Percentiles rank a stretch among this genome's conserved stretches.
Conservation (phyloP, 805 yeast genomes). For the Phaffomyces thermotolerans region DNA sequence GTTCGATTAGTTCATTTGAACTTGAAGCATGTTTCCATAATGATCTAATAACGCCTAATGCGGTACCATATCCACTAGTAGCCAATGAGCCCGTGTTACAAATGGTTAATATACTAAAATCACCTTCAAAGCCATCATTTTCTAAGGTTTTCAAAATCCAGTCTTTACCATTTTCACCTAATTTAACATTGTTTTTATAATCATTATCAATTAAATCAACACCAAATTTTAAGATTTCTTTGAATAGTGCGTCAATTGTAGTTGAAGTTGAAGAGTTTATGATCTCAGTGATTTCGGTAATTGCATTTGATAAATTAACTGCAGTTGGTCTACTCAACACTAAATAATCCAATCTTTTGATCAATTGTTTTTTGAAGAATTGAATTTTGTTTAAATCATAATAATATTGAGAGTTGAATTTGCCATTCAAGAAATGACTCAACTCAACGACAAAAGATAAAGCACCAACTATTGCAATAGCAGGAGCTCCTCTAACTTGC, state of each 20-base stretch:
- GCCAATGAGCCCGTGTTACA: slow-evolving; percentile 97
- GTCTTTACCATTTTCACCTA: slow-evolving; percentile 78
- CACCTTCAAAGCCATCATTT: slow-evolving; percentile 46
- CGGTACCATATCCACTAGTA: slow-evolving; percentile 97
- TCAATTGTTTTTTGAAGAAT: slow-evolving; percentile 31
- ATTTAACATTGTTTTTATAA: slow-evolving; percentile 62
- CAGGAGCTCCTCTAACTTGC: slow-evolving; percentile 99
- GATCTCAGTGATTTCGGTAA: slow-evolving; percentile 29
- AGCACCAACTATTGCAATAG: slow-evolving; percentile 92
- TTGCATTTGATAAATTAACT: slow-evolving; percentile 78
- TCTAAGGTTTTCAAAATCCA: slow-evolving; percentile 46
- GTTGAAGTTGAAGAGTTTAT: slow-evolving; percentile 23
- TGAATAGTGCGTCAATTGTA: slow-evolving; percentile 24
- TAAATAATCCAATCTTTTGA: slow-evolving; percentile 51
- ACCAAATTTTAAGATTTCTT: slow-evolving; percentile 36
- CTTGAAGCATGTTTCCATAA: slow-evolving; percentile 35
- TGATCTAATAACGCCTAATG: slow-evolving; percentile 84
- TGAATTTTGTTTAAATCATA: slow-evolving; percentile 28
- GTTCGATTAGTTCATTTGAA: not conserved
- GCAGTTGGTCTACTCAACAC: slow-evolving; percentile 90
- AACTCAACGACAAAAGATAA: slow-evolving; percentile 76
- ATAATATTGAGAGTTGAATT: slow-evolving; percentile 21
- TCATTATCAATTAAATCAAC: slow-evolving; percentile 65
- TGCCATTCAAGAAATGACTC: slow-evolving; percentile 25
- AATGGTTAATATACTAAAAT: slow-evolving; percentile 79